Percentiles rank a stretch among this genome's conserved stretches.
Evolutionary conservation across 2,329 filamentous ascomycete species (phyloP).

Genomic region (Fusarium torulosum): DNA sequence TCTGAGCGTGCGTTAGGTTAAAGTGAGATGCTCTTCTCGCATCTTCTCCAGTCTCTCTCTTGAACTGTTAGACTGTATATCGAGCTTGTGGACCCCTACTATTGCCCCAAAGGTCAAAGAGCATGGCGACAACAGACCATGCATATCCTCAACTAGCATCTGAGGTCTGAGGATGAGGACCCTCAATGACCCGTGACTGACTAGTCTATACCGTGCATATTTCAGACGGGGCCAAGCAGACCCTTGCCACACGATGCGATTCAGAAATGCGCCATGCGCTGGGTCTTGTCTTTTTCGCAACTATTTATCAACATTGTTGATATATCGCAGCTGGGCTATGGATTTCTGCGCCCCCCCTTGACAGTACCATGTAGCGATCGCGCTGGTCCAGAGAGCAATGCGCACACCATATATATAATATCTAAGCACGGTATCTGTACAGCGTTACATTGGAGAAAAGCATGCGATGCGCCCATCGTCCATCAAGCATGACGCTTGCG

Average conservation of each 20-base stretch:
- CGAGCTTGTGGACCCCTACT: conserved; percentile 38
- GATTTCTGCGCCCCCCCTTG: background rate
- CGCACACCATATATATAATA: conserved; percentile 12
- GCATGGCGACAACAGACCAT: conserved; percentile 38
- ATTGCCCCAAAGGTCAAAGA: conserved; percentile 30
- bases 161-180: conserved; percentile 12
- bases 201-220: conserved; percentile 40
- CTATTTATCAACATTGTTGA: background rate
- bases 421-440: conserved; percentile 22
- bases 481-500: conserved; percentile 49
- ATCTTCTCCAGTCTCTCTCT: background rate
- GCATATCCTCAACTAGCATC: conserved; percentile 34
- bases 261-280: conserved; percentile 40
- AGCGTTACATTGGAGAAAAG: conserved; percentile 42
- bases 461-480: conserved; percentile 47
- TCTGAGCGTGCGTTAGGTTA: conserved; percentile 5
- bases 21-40: conserved; percentile 13
- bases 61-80: conserved; percentile 5
- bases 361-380: conserved; percentile 6
- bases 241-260: conserved; percentile 45
- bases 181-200: conserved; percentile 34
- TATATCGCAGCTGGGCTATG: background rate
- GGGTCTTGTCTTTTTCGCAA: conserved; percentile 7
- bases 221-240: conserved; percentile 34
- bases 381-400: conserved; percentile 31